These are phyloP conservation scores for Penicillium herquei DNA, from an alignment of 495 filamentous ascomycete genomes.

Conservation along the genomic window DNA sequence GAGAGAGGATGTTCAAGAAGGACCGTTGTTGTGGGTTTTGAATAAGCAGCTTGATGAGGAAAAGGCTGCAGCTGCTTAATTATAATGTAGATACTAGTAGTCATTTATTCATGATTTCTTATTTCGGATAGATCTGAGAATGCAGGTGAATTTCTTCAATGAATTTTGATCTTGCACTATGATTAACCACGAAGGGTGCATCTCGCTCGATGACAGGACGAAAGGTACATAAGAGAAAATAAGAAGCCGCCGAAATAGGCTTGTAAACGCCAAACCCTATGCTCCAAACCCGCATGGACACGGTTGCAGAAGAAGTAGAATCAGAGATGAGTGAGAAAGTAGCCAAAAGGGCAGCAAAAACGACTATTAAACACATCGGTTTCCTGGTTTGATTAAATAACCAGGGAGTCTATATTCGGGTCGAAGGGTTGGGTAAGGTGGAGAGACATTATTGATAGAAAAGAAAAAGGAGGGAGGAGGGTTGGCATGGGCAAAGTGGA, in stretches of 20 bases:
- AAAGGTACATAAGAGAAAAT: conserved; percentile 4
- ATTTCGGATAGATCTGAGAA: neutral
- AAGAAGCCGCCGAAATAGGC: conserved; percentile 10
- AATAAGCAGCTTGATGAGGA: conserved; percentile 26
- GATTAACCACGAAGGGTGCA: neutral
- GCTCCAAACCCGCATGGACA: conserved; percentile 28
- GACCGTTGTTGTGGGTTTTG: conserved; percentile 26
- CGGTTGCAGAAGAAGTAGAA: conserved; percentile 10
- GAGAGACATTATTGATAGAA: neutral
- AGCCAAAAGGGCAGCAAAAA: conserved; percentile 1
- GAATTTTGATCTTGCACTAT: neutral
- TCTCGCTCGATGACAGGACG: conserved; percentile 16
- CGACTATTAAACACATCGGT: conserved; percentile 9
- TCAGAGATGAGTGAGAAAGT: conserved; percentile 1
- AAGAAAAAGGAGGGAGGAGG: neutral
- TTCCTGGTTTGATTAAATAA: neutral
- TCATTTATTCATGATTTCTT: no score
- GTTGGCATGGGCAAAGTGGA: neutral
- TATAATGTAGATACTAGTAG: no score
- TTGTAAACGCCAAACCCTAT: conserved; percentile 27
- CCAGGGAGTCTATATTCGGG: conserved; percentile 19
- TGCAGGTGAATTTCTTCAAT: neutral
- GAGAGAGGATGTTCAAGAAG: conserved; percentile 39
- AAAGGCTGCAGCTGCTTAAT: neutral
- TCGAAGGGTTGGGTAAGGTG: neutral